A percentile compares a stretch with the other conserved stretches of the same genome.
phyloP scores from a whole-genome alignment of 1,284 basidiomycete genomes.

The Lentinula novae-zelandiae region DNA sequence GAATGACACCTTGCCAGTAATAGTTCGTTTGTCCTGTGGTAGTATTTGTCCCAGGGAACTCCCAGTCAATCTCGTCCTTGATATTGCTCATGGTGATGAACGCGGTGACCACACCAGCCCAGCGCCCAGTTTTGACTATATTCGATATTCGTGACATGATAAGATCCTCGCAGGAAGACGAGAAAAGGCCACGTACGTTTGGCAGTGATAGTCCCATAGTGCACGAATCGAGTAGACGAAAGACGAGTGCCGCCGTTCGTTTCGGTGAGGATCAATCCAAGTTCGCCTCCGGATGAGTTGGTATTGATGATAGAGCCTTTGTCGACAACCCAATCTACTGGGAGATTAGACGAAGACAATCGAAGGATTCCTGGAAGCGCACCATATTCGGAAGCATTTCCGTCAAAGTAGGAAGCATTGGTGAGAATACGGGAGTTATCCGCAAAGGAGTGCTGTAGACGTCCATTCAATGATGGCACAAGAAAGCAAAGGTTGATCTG shows the following conservation, averaged over 20 bases:
- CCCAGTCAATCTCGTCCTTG: slow-evolving; percentile 88
- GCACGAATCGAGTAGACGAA: slow-evolving; percentile 76
- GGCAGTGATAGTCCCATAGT: slow-evolving; percentile 77
- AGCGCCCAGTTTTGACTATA: slow-evolving; percentile 44
- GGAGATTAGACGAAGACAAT: background rate
- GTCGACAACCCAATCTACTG: slow-evolving; percentile 67
- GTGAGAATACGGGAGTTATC: slow-evolving; percentile 65
- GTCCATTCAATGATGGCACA: background rate
- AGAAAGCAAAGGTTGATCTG: background rate
- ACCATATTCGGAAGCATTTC: slow-evolving; percentile 67
- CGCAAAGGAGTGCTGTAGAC: slow-evolving; percentile 53
- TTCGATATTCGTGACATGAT: background rate
- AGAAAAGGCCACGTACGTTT: slow-evolving; percentile 40
- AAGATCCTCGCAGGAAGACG: slow-evolving; percentile 6
- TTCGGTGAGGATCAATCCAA: slow-evolving; percentile 64
- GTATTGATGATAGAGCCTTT: slow-evolving; percentile 63
- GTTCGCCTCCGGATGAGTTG: slow-evolving; percentile 55
- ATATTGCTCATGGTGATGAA: slow-evolving; percentile 85
- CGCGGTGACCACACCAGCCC: slow-evolving; percentile 76
- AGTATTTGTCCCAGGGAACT: slow-evolving; percentile 64
- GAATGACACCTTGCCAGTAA: slow-evolving; percentile 75
- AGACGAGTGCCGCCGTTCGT: slow-evolving; percentile 71
- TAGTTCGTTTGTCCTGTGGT: slow-evolving; percentile 72
- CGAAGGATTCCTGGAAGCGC: background rate
- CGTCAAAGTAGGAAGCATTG: slow-evolving; percentile 64